Base-by-base conservation (phyloP, 306 rosid species). In the Boehmeria nivea region DNA sequence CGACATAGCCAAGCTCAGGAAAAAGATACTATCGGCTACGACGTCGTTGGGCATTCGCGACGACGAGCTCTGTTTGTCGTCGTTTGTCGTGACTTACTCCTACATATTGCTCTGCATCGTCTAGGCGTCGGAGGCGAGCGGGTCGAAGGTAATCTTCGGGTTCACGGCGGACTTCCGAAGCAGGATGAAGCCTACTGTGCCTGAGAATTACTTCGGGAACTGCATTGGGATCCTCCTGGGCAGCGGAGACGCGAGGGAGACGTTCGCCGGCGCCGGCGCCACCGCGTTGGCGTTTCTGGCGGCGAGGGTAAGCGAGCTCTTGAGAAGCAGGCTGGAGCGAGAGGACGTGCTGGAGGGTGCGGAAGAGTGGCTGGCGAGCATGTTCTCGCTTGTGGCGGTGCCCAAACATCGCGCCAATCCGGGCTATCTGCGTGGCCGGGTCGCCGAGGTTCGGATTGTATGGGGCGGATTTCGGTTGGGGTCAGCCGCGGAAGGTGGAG, bases 391-490 rank as follows among this genome's bases (percentile, higher is more conserved):
- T 12, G 9, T 31, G 36, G 5, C 36, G 9, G 2, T 31, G 2
- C 8, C 36, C 9, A 31, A 2, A 31, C 8, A 31, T 4, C 8
- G 36, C 36, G n/a, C 2, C 45, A 8, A n/a, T 6, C 5, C 27
- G 20, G 15, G 0, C 33, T 3, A 2, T 75, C 0, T 80, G 75
- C 18, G 51, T 69, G 2, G 80, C 81, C 0, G 88, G 84, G 39
- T 79, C 86, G 27, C 71, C 83, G 33, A 21, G 69, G 19, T 68
- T 77, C 37, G 72, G 78, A 38, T 61, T 81, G 14, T 81, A 77
- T 22, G 71, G 27, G 0, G 25, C 9, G 19, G 83, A 81, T 54
- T 74, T 77, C 52, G 83, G 87, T 8, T 81, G 76, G 79, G 90
- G 86, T 3, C 71, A 0, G 19, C 81, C 83, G 0, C 13, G 4